A percentile compares a stretch with the other conserved stretches of the same genome.
Conservation (phyloP, 192 early-diverging fungal species). For the Coemansia asiatica region DNA sequence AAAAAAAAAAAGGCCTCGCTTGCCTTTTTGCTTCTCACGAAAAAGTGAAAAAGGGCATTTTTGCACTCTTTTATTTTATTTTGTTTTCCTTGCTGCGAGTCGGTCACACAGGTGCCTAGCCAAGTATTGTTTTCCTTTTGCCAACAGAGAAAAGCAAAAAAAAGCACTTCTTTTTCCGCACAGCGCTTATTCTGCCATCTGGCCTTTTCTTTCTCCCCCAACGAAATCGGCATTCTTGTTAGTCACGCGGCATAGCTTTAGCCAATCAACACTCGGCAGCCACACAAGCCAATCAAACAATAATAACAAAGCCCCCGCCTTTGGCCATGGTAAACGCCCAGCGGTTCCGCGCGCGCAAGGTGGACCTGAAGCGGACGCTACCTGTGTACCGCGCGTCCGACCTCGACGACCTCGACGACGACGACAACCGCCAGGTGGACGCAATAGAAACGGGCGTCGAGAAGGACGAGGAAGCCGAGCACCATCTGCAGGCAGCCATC, state of each 20-base stretch:
- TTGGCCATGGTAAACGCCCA: constrained; percentile 51
- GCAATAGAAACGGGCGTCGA: constrained; percentile 88
- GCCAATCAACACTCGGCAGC: constrained; percentile 9
- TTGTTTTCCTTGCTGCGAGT: not conserved
- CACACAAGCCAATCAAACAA: not conserved
- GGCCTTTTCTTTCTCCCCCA: not conserved
- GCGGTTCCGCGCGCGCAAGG: constrained; percentile 79
- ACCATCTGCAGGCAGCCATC: constrained; percentile 92
- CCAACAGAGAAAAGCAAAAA: too few species aligned
- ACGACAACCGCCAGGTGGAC: constrained; percentile 60
- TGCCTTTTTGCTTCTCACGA: too few species aligned
- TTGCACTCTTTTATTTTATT: not conserved
- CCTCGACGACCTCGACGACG: constrained; percentile 80
- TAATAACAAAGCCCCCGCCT: not conserved
- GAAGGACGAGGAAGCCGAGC: constrained; percentile 94
- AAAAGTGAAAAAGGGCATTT: too few species aligned
- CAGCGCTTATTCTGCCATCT: not conserved
- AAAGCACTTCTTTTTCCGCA: constrained; percentile 1
- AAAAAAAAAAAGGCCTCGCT: too few species aligned
- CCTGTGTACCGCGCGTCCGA: constrained; percentile 79
- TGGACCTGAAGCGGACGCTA: constrained; percentile 83
- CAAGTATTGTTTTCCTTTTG: not conserved
- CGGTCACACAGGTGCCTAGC: not conserved
- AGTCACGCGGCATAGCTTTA: not conserved
- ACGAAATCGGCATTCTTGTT: not conserved